Evolutionary conservation across 306 rosid genomes (phyloP), one percentile per base, ranked within the genome.

Genomic region (Albizia julibrissin): DNA sequence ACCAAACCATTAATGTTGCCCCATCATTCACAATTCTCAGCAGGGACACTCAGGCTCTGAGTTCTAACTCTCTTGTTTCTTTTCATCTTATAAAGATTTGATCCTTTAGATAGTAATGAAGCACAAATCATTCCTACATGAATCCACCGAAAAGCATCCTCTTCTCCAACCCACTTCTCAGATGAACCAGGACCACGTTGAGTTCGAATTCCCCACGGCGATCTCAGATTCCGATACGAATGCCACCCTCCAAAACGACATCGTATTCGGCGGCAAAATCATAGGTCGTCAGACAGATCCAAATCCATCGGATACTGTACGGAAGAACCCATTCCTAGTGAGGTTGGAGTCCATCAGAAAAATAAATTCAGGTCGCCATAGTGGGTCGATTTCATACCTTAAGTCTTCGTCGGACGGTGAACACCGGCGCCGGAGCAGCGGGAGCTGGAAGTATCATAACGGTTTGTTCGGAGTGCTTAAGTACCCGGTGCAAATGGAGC

Each of bases 401-500:
- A 18, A 34, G 10, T 65, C 62, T 3, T 10, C 22, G n/a, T 77
- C 81, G 34, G 10, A 19, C 15, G 13, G 62, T 26, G 49, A 64
- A n/a, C 50, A 7, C 46, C 22, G 74, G 74, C 54, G 64, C 21
- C 79, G 44, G 69, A 81, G 40, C 13, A 31, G 50, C 65, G 18
- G 69, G 4, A 52, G 79, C 75, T 26, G 76, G 76, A 81, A 64
- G 80, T 34, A 40, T 29, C 0, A 12, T 19, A 74, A 40, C 47
- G 79, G 76, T 22, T 37, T 81, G 80, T 81, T 81, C 44, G 84
- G 84, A 18, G 33, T 40, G 16, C 69, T 81, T 8, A 81, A 81
- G 75, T 75, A 26, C 18, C 80, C 80, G 70, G 8, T 81, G 15
- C 84, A 81, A 19, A 81, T 81, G 84, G 84, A 81, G 34, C 69